A percentile compares a stretch with the other conserved stretches of the same genome.
Conservation (phyloP, 2,329 filamentous ascomycete species). For the Trichophyton verrucosum region DNA sequence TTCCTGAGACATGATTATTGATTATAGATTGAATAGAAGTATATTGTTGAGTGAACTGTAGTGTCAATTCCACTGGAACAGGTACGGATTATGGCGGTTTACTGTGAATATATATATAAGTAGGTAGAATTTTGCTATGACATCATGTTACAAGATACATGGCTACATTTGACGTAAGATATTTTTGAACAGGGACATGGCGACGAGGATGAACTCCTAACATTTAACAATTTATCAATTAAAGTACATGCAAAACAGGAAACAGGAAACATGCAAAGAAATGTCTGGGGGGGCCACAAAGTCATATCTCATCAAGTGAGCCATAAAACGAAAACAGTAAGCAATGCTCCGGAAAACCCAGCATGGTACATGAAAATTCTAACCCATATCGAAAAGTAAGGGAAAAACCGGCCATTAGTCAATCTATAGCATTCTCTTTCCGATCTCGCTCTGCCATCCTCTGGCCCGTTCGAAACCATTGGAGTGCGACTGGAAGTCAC, state of each 20-base stretch:
- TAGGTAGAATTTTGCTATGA: not conserved
- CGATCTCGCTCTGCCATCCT: constrained; percentile 77
- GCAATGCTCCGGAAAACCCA: not conserved
- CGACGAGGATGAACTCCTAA: not conserved
- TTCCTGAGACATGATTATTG: constrained; percentile 17
- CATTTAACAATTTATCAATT: not conserved
- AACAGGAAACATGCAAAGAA: not conserved
- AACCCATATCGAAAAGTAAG: not conserved
- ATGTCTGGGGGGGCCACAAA: not conserved
- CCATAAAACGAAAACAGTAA: not conserved
- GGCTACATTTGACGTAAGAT: not conserved
- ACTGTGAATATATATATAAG: not conserved
- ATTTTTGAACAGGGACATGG: not conserved
- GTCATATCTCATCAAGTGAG: not conserved
- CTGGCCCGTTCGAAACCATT: constrained; percentile 73
- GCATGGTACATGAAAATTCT: not conserved
- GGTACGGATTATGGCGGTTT: not conserved
- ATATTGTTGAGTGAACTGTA: not conserved
- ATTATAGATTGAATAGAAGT: not conserved
- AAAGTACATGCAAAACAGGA: not conserved
- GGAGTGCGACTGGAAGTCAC: constrained; percentile 57
- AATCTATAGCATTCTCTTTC: constrained; percentile 50
- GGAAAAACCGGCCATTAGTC: not conserved
- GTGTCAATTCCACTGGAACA: not conserved
- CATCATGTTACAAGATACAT: not conserved